Percentiles rank a stretch among this genome's conserved stretches.
Conservation (phyloP, 306 rosid species). For the Pyrus bretschneideri region DNA sequence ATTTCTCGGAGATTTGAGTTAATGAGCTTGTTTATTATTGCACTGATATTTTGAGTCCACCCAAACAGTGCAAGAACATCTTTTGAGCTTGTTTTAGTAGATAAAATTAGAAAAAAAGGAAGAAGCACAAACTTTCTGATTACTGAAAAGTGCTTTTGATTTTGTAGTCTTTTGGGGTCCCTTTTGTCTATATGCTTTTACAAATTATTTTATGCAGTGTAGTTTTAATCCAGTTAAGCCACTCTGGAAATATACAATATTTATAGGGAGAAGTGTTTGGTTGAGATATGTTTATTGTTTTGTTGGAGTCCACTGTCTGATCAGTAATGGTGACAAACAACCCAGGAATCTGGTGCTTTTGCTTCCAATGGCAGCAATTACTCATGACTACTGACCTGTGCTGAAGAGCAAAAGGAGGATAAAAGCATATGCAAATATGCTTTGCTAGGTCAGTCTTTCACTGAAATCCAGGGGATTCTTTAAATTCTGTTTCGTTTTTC, state of each 20-base stretch:
- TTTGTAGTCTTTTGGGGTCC: slow-evolving; percentile 1
- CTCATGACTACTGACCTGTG: slow-evolving; percentile 14
- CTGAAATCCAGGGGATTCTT: slow-evolving; percentile 64
- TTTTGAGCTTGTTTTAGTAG: neutral
- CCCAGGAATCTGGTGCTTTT: slow-evolving; percentile 67
- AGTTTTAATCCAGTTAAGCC: slow-evolving; percentile 33
- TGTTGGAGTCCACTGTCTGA: slow-evolving; percentile 22
- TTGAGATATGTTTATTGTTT: slow-evolving; percentile 36
- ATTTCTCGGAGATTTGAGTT: neutral
- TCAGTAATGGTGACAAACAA: slow-evolving; percentile 49
- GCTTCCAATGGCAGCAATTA: slow-evolving; percentile 28
- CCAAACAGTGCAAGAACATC: neutral
- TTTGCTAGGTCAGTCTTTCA: slow-evolving; percentile 37
- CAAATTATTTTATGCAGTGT: slow-evolving; percentile 11
- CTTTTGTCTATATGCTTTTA: neutral
- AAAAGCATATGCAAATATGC: too few relatives aligned
- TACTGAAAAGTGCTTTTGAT: neutral
- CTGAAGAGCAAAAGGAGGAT: slow-evolving; percentile 20
- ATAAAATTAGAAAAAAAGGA: neutral
- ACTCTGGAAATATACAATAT: slow-evolving; percentile 21
- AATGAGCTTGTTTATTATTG: slow-evolving; percentile 10
- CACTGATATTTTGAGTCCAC: slow-evolving; percentile 10
- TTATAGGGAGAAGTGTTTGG: slow-evolving; percentile 21
- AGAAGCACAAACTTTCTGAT: slow-evolving; percentile 8
- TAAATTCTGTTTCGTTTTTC: neutral